Base-by-base conservation (phyloP, 192 early-diverging fungal species). In the Oehlia diaphana region DNA sequence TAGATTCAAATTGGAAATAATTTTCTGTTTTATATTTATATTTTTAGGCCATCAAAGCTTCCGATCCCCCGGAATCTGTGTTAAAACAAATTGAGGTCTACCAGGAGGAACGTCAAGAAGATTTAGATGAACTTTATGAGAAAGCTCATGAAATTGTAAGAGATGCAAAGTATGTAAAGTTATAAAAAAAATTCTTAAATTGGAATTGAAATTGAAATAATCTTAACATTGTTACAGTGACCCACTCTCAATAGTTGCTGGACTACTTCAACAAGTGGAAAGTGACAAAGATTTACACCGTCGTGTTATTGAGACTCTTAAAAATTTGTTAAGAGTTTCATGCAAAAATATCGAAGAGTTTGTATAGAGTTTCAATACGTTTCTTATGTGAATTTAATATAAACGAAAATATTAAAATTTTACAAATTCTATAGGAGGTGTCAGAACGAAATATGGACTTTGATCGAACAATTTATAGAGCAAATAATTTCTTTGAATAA, bases 381-480 rank as follows among this genome's bases (percentile, higher is more conserved):
- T 37, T 42, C 39, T 39, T 39, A 8, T 8, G 39, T 39, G 39
- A 39, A 39, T 39, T 42, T 58, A 58, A 6, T 21, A 58, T 58
- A 58, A 5, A 47, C 10, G 2, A 12, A 21, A 3, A 7, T 7
- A 58, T 58, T 58, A 21, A 58, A 58, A 6, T 58, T 58, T 58
- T 21, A 58, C 6, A 58, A 21, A 47, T 47, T 58, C 16, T 58
- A 58, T 80, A 85, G 84, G 12, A 81, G 79, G 64, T 81, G 84
- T 77, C 82, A 81, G 21, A 79, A 83, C 33, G 87, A 90, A 82
- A 77, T 86, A 4, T 90, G 87, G 88, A 86, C 85, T 14, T 82
- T 90, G 19, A 78, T 88, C 4, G 81, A 82, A 50, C 79, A 82
- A 26, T 89, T 90, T 83, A 78, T 86, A 12, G 84, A 85, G 21